Conservation (phyloP, 192 early-diverging fungal genomes). For the Cladochytrium replicatum region DNA sequence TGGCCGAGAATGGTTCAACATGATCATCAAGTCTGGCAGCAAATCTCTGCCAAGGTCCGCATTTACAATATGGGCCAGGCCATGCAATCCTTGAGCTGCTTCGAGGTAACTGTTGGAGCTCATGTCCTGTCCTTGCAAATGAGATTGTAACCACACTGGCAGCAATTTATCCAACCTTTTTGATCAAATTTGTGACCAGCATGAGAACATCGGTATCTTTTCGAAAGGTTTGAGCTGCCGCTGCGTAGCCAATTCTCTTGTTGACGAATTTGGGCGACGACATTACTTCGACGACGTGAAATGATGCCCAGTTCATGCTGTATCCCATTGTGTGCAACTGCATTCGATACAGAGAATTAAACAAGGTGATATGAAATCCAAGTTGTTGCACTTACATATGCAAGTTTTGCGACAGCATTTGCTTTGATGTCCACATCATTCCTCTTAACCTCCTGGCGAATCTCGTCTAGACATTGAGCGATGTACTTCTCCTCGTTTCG, state of each 20-base stretch:
- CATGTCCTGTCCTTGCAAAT: conserved; percentile 56
- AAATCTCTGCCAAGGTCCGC: conserved; percentile 84
- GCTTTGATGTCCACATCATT: conserved; percentile 84
- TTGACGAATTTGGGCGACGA: conserved; percentile 71
- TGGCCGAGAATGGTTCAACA: conserved; percentile 85
- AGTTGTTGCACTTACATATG: conserved; percentile 44
- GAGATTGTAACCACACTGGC: not conserved
- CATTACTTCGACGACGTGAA: conserved; percentile 96
- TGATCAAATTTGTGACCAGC: conserved; percentile 92
- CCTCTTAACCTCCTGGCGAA: conserved; percentile 71
- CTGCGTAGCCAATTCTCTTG: conserved; percentile 88
- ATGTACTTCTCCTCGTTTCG: conserved; percentile 72
- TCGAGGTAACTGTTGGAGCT: conserved; percentile 74
- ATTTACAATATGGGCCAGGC: conserved; percentile 84
- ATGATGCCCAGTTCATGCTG: conserved; percentile 93
- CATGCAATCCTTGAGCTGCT: conserved; percentile 81
- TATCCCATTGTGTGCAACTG: conserved; percentile 96
- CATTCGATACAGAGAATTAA: conserved; percentile 10
- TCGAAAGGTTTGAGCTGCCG: conserved; percentile 79
- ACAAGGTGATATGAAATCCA: not conserved
- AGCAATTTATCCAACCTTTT: conserved; percentile 55
- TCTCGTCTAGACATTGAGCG: conserved; percentile 74
- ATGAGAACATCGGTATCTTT: conserved; percentile 93
- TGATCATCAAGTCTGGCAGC: conserved; percentile 70
- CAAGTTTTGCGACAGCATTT: conserved; percentile 78